phyloP scores from a whole-genome alignment of 345 rosid species.

The Lumnitzera racemosa region DNA sequence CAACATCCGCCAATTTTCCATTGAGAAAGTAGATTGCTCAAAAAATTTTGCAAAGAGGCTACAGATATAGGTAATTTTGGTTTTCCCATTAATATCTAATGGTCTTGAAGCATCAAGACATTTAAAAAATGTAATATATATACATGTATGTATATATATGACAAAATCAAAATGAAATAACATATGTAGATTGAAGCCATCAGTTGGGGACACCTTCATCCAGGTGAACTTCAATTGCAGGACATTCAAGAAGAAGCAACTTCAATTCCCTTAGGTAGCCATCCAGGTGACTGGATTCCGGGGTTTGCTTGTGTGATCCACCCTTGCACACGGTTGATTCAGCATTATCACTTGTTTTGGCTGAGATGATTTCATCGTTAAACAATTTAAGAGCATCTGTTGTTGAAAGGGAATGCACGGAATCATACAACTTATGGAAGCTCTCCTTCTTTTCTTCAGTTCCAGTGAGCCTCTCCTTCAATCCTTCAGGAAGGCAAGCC shows the following conservation, averaged over 20 bases:
- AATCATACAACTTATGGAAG: slow-evolving; percentile 31
- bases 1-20: too few species aligned
- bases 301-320: slow-evolving; percentile 15
- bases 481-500: slow-evolving; percentile 45
- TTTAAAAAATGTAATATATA: too few species aligned
- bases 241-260: slow-evolving; percentile 42
- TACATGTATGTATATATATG: too few species aligned
- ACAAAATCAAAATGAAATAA: neutral
- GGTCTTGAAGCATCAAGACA: too few species aligned
- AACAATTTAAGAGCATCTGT: slow-evolving; percentile 43
- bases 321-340: slow-evolving; percentile 12
- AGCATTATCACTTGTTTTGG: slow-evolving; percentile 20
- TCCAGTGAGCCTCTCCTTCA: slow-evolving; percentile 42
- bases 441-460: slow-evolving; percentile 37
- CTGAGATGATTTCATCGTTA: slow-evolving; percentile 25
- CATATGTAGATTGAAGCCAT: neutral
- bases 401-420: slow-evolving; percentile 43
- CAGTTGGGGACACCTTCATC: slow-evolving; percentile 5
- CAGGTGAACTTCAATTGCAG: slow-evolving; percentile 28
- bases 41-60: too few species aligned
- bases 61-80: too few species aligned
- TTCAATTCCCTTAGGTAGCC: slow-evolving; percentile 37
- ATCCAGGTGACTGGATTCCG: slow-evolving; percentile 19
- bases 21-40: too few species aligned
- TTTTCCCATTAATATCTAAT: too few species aligned